Base-by-base conservation (phyloP, 139 green algal genomes). In the Eudorina sp. region DNA sequence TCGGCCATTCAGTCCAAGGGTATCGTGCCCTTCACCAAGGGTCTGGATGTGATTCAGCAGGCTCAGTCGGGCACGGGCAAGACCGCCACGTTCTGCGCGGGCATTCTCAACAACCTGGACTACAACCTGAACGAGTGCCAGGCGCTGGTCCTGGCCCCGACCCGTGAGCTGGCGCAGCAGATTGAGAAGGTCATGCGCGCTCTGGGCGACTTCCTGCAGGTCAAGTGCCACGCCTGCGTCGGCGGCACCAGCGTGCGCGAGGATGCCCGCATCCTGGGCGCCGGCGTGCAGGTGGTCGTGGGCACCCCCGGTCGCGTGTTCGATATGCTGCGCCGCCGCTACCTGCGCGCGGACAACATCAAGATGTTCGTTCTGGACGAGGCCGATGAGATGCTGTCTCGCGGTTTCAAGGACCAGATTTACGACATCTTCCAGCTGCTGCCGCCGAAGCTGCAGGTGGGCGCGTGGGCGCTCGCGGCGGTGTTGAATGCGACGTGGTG, bases 351-450 rank as follows among this genome's bases (percentile, higher is more conserved):
- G 6, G 95, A 97, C 92, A 87, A 77, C 92, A 97, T 98, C 93
- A 95, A 95, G 92, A 99, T 99, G 94, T 99, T 99, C 90, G 92
- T 96, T 53, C 96, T 99, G 89, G 98, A 99, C 79, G 98, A 99
- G 96, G 98, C 98, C 55, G 98, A 99, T 91, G 98, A 99, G 95
- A 99, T 99, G 98, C 95, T 99, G 21, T 98, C 94, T 60, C 94
- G 98, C 83, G 98, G 98, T 68, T 99, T 99, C 96, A 99, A 99
- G 96, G 98, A 99, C 92, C 98, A 99, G 94, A 99, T 99, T 90
- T 99, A 99, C 90, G 98, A 99, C 96, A 99, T 99, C 94, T 99
- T 99, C 96, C 95, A 95, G 91, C 96, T 99, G 90, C 95, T 99
- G 92, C 98, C 98, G 29, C 95, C 96, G 76, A 99, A 99, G 97